Conservation (phyloP, 139 green algal genomes). For the Edaphochlamys debaryana region DNA sequence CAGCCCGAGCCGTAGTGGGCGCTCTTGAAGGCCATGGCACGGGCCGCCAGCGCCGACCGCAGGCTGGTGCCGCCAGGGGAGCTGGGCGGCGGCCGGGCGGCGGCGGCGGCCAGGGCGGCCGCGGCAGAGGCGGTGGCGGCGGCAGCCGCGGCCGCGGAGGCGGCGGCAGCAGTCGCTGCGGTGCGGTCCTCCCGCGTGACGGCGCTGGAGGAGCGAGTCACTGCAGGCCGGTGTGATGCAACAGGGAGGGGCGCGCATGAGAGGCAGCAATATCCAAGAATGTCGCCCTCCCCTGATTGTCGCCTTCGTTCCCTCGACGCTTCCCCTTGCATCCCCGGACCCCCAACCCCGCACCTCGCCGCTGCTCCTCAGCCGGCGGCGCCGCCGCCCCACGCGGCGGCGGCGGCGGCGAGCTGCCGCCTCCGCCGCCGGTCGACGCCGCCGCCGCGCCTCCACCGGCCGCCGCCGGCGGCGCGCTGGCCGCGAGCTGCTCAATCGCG, state of each 20-base stretch:
- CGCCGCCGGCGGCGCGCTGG: neutral
- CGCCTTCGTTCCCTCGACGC: too few species aligned
- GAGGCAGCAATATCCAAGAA: too few species aligned
- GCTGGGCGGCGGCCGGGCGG: neutral
- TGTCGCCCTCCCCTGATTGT: too few species aligned
- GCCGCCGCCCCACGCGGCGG: too few species aligned
- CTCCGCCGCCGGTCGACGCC: neutral
- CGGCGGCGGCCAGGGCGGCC: neutral
- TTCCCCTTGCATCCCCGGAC: too few species aligned
- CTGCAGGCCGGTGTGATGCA: neutral
- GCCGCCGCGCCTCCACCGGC: neutral
- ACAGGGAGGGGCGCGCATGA: too few species aligned
- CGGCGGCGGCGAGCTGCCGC: neutral
- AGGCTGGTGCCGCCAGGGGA: neutral
- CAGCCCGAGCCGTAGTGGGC: slow-evolving; percentile 14
- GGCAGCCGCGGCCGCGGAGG: neutral
- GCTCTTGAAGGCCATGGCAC: slow-evolving; percentile 41
- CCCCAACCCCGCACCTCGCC: too few species aligned
- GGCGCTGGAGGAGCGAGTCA: neutral
- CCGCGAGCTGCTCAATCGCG: slow-evolving; percentile 84
- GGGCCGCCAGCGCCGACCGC: neutral
- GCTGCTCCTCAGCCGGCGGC: too few species aligned
- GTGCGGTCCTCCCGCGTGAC: neutral
- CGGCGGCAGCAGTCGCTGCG: too few species aligned
- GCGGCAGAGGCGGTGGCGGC: neutral